Conservation (phyloP, 305 asterid genomes). For the Fraxinus nigra region DNA sequence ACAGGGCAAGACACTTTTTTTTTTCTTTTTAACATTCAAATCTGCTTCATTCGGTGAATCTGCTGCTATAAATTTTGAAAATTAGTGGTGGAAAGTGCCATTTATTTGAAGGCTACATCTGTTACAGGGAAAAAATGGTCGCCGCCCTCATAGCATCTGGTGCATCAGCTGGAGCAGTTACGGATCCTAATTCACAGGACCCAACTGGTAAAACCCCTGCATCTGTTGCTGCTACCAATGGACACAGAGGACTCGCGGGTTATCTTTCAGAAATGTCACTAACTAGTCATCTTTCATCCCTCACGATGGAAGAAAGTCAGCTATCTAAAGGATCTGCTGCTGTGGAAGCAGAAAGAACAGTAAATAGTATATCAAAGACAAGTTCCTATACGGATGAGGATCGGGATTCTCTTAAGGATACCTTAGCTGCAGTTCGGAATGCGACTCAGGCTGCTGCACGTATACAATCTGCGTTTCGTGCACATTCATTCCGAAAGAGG, state of each 20-base stretch:
- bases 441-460: conserved; percentile 97
- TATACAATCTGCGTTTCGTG: conserved; percentile 95
- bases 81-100: background rate
- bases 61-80: background rate
- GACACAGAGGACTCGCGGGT: conserved; percentile 92
- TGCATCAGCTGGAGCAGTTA: conserved; percentile 90
- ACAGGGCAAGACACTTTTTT: background rate
- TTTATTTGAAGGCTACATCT: conserved; percentile 12
- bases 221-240: conserved; percentile 62
- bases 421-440: conserved; percentile 80
- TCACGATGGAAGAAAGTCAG: conserved; percentile 62
- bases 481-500: conserved; percentile 89
- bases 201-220: conserved; percentile 86
- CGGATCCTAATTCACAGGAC: conserved; percentile 78
- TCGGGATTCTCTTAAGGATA: conserved; percentile 61
- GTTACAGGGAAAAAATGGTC: conserved; percentile 89
- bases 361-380: conserved; percentile 45
- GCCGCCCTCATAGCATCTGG: conserved; percentile 95
- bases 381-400: conserved; percentile 51
- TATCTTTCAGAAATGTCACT: conserved; percentile 88
- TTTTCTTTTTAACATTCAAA: background rate
- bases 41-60: background rate
- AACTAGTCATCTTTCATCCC: conserved; percentile 88
- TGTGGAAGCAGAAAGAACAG: conserved; percentile 81
- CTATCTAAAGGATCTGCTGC: conserved; percentile 80